These are phyloP conservation scores for Termitomyces heimii DNA, from an alignment of 768 basidiomycete species.

Conservation along the genomic window DNA sequence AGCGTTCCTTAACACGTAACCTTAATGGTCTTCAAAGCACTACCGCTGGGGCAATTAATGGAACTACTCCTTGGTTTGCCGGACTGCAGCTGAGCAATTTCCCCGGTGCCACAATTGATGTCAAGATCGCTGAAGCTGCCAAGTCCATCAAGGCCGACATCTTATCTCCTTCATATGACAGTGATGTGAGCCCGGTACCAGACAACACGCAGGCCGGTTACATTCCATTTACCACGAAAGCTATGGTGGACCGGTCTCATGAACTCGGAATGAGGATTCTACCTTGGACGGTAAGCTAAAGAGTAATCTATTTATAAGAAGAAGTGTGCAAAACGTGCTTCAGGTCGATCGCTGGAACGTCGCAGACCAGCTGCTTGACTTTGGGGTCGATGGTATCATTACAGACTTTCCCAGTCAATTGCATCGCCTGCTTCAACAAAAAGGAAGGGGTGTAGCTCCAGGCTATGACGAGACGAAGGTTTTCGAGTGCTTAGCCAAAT, in stretches of 20 bases:
- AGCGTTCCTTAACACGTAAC: background rate
- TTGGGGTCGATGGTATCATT: conserved; percentile 72
- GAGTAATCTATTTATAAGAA: background rate
- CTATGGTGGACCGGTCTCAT: conserved; percentile 67
- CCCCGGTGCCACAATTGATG: conserved; percentile 50
- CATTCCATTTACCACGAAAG: conserved; percentile 54
- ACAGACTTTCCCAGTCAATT: conserved; percentile 65
- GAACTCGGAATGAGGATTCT: conserved; percentile 55
- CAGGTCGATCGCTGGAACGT: conserved; percentile 61
- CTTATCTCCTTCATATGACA: conserved; percentile 53
- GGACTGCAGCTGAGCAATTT: conserved; percentile 61
- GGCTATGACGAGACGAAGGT: conserved; percentile 55
- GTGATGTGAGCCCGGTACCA: conserved; percentile 27
- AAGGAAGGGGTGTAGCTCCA: conserved; percentile 47
- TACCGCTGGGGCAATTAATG: conserved; percentile 33
- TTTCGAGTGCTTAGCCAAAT: conserved; percentile 45
- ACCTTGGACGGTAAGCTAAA: conserved; percentile 65
- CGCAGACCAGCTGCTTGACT: conserved; percentile 52
- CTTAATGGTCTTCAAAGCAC: conserved; percentile 24
- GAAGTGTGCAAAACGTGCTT: background rate
- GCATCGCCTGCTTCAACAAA: conserved; percentile 50
- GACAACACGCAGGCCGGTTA: conserved; percentile 42
- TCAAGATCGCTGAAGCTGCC: conserved; percentile 65
- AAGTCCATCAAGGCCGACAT: conserved; percentile 56
- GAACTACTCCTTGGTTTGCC: conserved; percentile 60